Base-by-base conservation (phyloP, 495 filamentous ascomycete species). In the Aspergillus egyptiacus region DNA sequence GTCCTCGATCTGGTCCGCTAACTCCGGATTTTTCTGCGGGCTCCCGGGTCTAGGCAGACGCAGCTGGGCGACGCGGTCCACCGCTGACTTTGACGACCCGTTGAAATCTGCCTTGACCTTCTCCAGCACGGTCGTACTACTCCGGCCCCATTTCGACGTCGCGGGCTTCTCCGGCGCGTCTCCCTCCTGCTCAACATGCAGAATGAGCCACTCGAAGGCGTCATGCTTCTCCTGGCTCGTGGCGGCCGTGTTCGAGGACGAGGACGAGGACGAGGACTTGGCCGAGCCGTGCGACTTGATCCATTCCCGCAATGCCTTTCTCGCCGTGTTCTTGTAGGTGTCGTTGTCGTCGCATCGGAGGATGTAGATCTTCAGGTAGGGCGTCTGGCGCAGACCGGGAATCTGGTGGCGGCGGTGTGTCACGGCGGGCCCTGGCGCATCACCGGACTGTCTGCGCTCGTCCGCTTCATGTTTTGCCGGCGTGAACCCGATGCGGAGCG, bases 281-380 rank as follows among this genome's bases (percentile, higher is more conserved):
- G 64, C 53, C 14, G 73, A 69, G 0, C 86, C 84, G 53, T 95
- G 80, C 6, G 76, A 68, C 61, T 89, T 89, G 51, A 98, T 81
- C 93, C 93, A 98, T 48, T 96, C 93, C 35, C 89, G 78, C 28
- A 97, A 70, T 51, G 82, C 75, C 62, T 87, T 83, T 48, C 89
- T 76, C 6, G 87, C 81, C 2, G 79, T 80, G 0, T 79, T 69
- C 68, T 94, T 96, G 70, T 98, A 98, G 2, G 80, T 83, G 24
- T 97, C 93, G 54, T 89, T 91, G 60, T 98, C 93, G 68, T 95
- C 90, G 64, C 93, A 96, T 51, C 89, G 76, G 35, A 97, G 77
- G 6, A 98, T 67, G 54, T 86, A 86, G 18, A 98, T 70, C 66
- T 96, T 96, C 55, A 98, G 71, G 66, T 97, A 98, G 6, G 93